These are phyloP conservation scores for Ustilago nuda DNA, from an alignment of 1,284 basidiomycete genomes.

Conservation along the genomic window DNA sequence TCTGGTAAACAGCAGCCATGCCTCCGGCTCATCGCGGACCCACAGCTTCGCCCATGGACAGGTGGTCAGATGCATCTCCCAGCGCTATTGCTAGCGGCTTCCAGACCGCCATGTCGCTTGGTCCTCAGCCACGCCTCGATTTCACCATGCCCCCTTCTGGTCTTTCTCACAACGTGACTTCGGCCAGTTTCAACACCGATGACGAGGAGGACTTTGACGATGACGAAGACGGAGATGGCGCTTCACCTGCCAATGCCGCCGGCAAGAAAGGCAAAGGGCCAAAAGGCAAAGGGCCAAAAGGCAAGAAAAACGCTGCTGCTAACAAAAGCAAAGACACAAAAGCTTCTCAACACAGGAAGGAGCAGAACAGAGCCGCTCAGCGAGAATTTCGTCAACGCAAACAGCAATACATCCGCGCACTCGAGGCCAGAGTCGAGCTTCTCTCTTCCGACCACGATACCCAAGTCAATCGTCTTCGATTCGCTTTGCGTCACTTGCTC, in stretches of 20 bases:
- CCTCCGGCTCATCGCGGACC: conserved; percentile 54
- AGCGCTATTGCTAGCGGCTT: conserved; percentile 57
- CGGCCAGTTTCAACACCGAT: conserved; percentile 33
- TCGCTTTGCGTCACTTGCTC: conserved; percentile 53
- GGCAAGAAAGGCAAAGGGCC: conserved; percentile 32
- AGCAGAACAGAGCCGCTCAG: conserved; percentile 63
- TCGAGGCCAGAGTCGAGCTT: conserved; percentile 62
- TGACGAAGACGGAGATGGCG: conserved; percentile 44
- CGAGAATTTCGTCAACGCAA: conserved; percentile 65
- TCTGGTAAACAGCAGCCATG: conserved; percentile 21
- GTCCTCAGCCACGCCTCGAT: conserved; percentile 50
- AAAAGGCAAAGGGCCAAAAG: conserved; percentile 12
- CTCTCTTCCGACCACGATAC: conserved; percentile 62
- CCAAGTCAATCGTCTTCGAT: conserved; percentile 61
- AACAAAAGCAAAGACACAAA: conserved; percentile 39
- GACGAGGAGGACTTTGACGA: conserved; percentile 53
- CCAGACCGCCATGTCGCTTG: conserved; percentile 53
- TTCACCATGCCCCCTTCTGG: conserved; percentile 6
- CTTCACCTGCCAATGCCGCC: conserved; percentile 13
- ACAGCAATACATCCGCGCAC: conserved; percentile 64
- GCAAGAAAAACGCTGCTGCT: conserved; percentile 26
- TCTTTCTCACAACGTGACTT: conserved; percentile 22
- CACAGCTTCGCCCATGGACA: conserved; percentile 55
- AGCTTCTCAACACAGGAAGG: conserved; percentile 54
- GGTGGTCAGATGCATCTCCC: conserved; percentile 57